phyloP scores from a whole-genome alignment of 768 basidiomycete species.

The Tricholoma matsutake region DNA sequence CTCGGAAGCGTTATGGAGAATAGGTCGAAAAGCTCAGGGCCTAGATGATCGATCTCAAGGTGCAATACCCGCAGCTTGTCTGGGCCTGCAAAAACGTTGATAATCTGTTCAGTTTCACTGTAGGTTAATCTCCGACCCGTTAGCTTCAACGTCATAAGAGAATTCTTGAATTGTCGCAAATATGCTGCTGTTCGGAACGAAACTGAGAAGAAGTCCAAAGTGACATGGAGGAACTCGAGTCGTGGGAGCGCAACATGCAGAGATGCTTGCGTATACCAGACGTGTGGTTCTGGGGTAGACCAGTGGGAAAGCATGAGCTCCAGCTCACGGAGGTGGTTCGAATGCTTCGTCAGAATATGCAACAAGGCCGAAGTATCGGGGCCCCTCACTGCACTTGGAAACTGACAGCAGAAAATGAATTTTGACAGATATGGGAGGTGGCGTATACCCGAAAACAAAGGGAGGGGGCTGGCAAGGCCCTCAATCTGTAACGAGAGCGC shows the following conservation, averaged over 20 bases:
- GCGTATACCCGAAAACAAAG: not conserved
- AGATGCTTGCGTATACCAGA: not conserved
- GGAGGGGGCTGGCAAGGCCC: not conserved
- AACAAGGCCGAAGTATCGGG: not conserved
- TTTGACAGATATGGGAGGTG: not conserved
- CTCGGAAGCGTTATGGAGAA: not conserved
- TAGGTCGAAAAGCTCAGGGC: not conserved
- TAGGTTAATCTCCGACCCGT: not conserved
- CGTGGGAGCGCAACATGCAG: not conserved
- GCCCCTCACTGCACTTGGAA: not conserved
- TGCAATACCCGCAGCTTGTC: not conserved
- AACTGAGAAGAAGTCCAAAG: not conserved
- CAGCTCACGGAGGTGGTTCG: not conserved
- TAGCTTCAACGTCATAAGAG: not conserved
- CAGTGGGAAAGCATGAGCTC: not conserved
- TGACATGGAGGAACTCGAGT: not conserved
- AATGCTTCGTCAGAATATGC: not conserved
- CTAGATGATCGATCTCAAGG: not conserved
- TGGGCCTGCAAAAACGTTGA: not conserved
- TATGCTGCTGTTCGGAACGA: not conserved
- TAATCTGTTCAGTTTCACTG: not conserved
- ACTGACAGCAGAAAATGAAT: not conserved
- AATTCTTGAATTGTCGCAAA: not conserved
- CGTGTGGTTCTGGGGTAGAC: no score
- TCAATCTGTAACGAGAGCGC: not conserved